phyloP scores from a whole-genome alignment of 768 basidiomycete genomes.

The Russula olivacea region DNA sequence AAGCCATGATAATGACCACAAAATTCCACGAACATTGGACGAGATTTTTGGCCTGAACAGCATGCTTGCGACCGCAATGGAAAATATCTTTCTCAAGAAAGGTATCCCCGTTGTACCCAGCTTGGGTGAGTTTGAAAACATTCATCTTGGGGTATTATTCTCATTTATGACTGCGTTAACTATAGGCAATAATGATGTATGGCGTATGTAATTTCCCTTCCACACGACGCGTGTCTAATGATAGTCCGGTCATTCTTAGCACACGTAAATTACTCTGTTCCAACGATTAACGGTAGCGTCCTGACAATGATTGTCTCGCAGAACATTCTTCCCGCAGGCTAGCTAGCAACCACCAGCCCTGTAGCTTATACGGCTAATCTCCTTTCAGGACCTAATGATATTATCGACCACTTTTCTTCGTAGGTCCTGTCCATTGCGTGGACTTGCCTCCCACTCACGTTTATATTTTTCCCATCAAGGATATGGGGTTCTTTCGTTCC shows the following conservation, averaged over 20 bases:
- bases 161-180: slow-evolving; percentile 3
- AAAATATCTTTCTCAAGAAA: slow-evolving; percentile 57
- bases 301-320: slow-evolving; percentile 27
- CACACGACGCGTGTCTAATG: slow-evolving; percentile 8
- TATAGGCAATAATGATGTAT: slow-evolving; percentile 86
- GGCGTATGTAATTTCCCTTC: slow-evolving; percentile 50
- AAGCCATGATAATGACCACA: slow-evolving; percentile 81
- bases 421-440: slow-evolving; percentile 33
- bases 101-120: slow-evolving; percentile 79
- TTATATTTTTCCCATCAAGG: slow-evolving; percentile 32
- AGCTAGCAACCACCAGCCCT: slow-evolving; percentile 12
- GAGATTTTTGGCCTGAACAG: slow-evolving; percentile 79
- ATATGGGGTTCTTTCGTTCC: slow-evolving; percentile 85
- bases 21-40: slow-evolving; percentile 68
- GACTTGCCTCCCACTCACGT: not conserved
- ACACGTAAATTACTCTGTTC: slow-evolving; percentile 42
- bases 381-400: slow-evolving; percentile 54
- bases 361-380: slow-evolving; percentile 1
- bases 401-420: slow-evolving; percentile 65
- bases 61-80: slow-evolving; percentile 61
- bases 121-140: slow-evolving; percentile 46
- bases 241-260: slow-evolving; percentile 36
- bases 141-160: not conserved
- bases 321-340: slow-evolving; percentile 66
- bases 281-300: not conserved